Percentiles rank a stretch among this genome's conserved stretches.
These are phyloP conservation scores for Kodamaea kakaduensis DNA, from an alignment of 805 yeast genomes.

Conservation along the genomic window DNA sequence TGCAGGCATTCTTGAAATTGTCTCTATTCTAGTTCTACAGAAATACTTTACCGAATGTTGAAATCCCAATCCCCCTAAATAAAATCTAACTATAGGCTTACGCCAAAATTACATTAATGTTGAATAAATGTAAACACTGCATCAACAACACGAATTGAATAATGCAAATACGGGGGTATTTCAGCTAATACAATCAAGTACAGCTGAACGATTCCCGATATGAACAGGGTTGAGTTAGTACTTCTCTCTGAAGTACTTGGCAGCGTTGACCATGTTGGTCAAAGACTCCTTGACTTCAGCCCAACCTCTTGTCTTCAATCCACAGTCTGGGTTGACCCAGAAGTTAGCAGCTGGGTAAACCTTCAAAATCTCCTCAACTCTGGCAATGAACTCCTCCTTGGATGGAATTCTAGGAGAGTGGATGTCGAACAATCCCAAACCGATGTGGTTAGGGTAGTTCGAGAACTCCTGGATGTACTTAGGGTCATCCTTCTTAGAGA, in stretches of 20 bases:
- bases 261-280: conserved; percentile 99
- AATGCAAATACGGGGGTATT: conserved; percentile 23
- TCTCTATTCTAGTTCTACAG: too few relatives aligned
- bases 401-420: conserved; percentile 99
- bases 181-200: neutral
- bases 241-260: conserved; percentile 74
- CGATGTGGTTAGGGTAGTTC: conserved; percentile 98
- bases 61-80: conserved; percentile 37
- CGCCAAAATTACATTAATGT: conserved; percentile 42
- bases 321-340: conserved; percentile 99
- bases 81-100: conserved; percentile 12
- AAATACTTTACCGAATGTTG: conserved; percentile 44
- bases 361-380: conserved; percentile 91
- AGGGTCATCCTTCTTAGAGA: conserved; percentile 99
- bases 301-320: conserved; percentile 99
- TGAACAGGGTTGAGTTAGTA: conserved; percentile 26
- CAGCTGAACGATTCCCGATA: neutral
- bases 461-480: conserved; percentile 97
- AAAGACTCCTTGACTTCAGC: conserved; percentile 92
- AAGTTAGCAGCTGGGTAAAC: conserved; percentile 96
- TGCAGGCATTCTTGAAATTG: too few relatives aligned
- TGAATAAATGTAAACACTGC: conserved; percentile 46
- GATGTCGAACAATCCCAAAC: conserved; percentile 97
- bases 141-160: conserved; percentile 42
- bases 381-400: conserved; percentile 89